Evolutionary conservation across 495 filamentous ascomycete genomes (phyloP).

Genomic region (Usnea hakonensis): DNA sequence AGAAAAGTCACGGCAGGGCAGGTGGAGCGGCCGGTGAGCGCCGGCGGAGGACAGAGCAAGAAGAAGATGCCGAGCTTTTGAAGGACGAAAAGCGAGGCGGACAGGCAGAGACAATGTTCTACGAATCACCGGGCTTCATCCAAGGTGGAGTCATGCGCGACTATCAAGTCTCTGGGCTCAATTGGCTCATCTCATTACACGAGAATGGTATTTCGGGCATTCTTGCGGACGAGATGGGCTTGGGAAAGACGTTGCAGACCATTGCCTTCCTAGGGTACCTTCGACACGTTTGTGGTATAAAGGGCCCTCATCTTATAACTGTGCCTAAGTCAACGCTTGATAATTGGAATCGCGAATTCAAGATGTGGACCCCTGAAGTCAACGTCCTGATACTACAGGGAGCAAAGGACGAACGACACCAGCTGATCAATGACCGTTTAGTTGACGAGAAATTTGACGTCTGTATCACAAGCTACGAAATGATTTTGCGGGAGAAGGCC

Average conservation of each 20-base stretch:
- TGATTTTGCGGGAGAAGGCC: slow-evolving; percentile 91
- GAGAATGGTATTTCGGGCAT: slow-evolving; percentile 99
- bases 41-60: slow-evolving; percentile 85
- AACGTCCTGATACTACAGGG: slow-evolving; percentile 92
- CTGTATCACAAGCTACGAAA: slow-evolving; percentile 93
- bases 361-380: slow-evolving; percentile 89
- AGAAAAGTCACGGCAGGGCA: slow-evolving; percentile 65
- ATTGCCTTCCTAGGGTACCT: slow-evolving; percentile 90
- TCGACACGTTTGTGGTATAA: slow-evolving; percentile 77
- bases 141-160: slow-evolving; percentile 85
- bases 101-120: slow-evolving; percentile 78
- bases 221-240: slow-evolving; percentile 93
- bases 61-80: slow-evolving; percentile 93
- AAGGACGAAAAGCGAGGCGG: slow-evolving; percentile 84
- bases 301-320: slow-evolving; percentile 84
- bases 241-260: slow-evolving; percentile 92
- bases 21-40: slow-evolving; percentile 78
- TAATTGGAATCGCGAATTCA: slow-evolving; percentile 96
- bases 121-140: slow-evolving; percentile 84
- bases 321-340: slow-evolving; percentile 98
- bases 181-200: slow-evolving; percentile 97
- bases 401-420: slow-evolving; percentile 83
- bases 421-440: slow-evolving; percentile 83
- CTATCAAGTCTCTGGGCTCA: slow-evolving; percentile 89
- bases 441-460: slow-evolving; percentile 89